Evolutionary conservation across 805 yeast species (phyloP), one percentile per base, ranked within the genome.

Genomic region (Nakazawaea molendinolei): DNA sequence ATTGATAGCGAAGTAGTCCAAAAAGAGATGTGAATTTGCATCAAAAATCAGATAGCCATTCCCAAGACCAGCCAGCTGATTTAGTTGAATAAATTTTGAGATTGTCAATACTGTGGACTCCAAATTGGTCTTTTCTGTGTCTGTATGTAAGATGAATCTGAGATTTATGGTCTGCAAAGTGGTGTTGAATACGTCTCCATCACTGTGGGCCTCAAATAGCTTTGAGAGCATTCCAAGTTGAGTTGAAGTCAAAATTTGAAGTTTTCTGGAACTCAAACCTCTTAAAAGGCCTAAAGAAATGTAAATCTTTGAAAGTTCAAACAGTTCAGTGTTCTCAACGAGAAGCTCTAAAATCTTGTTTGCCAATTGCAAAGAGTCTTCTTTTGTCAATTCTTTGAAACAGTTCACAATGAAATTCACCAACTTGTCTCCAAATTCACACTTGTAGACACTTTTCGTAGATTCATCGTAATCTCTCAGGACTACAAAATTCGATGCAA

Each of bases 281-380:
- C 58, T 46, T 8, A 70, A 48, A 9, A 85, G 43, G 5, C 92
- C 94, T 20, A 61, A 51, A 1, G 75, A 47, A 3, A 80, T 51
- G 42, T 74, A 82, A 2, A 81, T 66, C 52, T 83, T 72, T 0
- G 86, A 74, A 3, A 87, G 86, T 44, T 78, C 94, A 57, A 74
- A 86, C 0, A 76, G 57, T 7, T 70, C 66, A 29, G 69, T 66
- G 15, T 65, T 50, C 7, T 65, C 65, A 18, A 59, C 65, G 28
- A 86, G 53, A 2, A 74, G 67, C 8, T 55, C 55, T 21, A 84
- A 52, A 1, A 70, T 22, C 46, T 49, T 30, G 2, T 48, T 45
- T 2, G 67, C 51, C 1, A 55, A 46, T 4, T 41, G 38, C 8
- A 43, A 41, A 3, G 64, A 61, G 4, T 46, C 45, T 0, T 52